Percentiles rank a stretch among this genome's conserved stretches.
These are phyloP conservation scores for Rhizophora mangle DNA, from an alignment of 345 rosid genomes.

Conservation along the genomic window DNA sequence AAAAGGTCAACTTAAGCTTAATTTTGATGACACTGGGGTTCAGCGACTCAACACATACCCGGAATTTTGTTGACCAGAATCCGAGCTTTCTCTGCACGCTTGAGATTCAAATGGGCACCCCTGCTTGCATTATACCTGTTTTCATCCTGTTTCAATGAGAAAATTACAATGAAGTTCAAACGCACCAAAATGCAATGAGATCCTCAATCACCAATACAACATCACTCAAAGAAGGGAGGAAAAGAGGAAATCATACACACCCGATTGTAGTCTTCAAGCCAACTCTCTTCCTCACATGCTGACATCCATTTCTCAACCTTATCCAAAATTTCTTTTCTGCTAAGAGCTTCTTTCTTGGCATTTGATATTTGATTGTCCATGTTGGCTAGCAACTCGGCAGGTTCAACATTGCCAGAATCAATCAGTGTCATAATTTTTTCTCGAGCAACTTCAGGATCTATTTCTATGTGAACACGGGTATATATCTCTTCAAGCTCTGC, in stretches of 20 bases:
- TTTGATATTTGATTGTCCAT: conserved; percentile 87
- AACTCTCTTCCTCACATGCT: conserved; percentile 99
- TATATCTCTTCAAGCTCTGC: conserved; percentile 93
- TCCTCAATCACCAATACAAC: not conserved
- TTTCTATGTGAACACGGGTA: conserved; percentile 69
- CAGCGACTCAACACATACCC: conserved; percentile 42
- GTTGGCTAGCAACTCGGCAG: conserved; percentile 83
- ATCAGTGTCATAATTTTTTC: conserved; percentile 79
- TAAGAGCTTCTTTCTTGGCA: conserved; percentile 86
- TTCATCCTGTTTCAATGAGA: conserved; percentile 67
- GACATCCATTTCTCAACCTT: conserved; percentile 99
- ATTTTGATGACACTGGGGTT: not conserved
- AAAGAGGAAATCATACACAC: conserved; percentile 30
- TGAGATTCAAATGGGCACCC: conserved; percentile 98
- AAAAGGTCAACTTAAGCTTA: too few relatives aligned
- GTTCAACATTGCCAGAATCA: conserved; percentile 90
- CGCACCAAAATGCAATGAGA: not conserved
- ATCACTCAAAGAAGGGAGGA: not conserved
- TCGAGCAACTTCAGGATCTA: conserved; percentile 78
- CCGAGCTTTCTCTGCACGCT: conserved; percentile 96
- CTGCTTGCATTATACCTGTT: conserved; percentile 94
- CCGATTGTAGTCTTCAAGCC: conserved; percentile 98
- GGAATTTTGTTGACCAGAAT: conserved; percentile 94
- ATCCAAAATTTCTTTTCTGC: conserved; percentile 93
- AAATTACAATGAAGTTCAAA: not conserved